Evolutionary conservation across 1,284 basidiomycete species (phyloP), one percentile per base, ranked within the genome.

Genomic region (Cryptococcus amylolentus): DNA sequence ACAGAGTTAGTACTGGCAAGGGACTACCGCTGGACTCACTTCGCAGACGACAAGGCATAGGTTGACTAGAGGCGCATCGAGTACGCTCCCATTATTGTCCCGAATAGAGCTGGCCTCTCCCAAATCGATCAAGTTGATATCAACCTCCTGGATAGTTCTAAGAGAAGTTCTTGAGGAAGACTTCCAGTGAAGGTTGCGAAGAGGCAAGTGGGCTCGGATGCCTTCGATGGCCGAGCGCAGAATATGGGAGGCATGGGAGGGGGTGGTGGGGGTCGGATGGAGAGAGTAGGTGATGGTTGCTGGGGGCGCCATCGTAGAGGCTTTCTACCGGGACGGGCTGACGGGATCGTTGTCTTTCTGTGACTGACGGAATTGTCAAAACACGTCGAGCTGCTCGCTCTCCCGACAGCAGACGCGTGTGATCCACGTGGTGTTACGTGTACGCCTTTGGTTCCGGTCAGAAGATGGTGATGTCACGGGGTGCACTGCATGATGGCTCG

Each of bases 171-270:
- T 81, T 4, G 84, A 83, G 5, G 78, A 67, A 28, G 88, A 83
- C 73, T 88, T 93, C 93, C 94, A 96, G 74, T 95, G 89, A 20
- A 96, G 82, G 75, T 88, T 93, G 52, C 87, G 85, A 51, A 97
- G 80, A 0, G 93, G 93, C 12, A 95, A 79, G 66, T 93, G 91
- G 0, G 83, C 82, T 28, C 80, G 78, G 52, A 91, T 79, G 4
- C 85, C 85, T 20, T 80, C 77, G 62, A 85, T 81, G 27, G 91
- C 82, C 67, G 88, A 85, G 10, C 62, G 65, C 27, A 71, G 59
- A 50, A 63, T 60, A 42, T 54, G 49, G 14, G 52, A 49, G 35
- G 37, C 40, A 10, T 52, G 42, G 2, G 55, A 49, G 16, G 54
- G 13, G 23, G 49, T 31, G 16, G 47, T 35, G 41, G 61, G 51